Evolutionary conservation across 352 stramenopile species (phyloP).

Genomic region (Thraustochytrium striatum): DNA sequence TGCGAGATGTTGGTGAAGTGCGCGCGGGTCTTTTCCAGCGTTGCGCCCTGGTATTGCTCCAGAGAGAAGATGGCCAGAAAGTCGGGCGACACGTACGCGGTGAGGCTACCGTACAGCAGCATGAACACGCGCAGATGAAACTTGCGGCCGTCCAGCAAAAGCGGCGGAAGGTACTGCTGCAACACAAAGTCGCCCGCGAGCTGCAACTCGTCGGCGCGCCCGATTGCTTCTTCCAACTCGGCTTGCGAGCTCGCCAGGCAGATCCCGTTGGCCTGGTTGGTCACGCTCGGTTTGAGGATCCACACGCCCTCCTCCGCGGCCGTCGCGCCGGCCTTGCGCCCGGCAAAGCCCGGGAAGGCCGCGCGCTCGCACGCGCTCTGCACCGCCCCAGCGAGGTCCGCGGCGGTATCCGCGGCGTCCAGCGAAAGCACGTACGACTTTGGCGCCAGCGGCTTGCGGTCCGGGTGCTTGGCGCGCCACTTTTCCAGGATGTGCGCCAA

Average conservation of each 20-base stretch:
- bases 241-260: neutral
- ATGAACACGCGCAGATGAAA: conserved; percentile 50
- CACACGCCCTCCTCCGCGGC: neutral
- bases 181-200: conserved; percentile 45
- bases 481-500: conserved; percentile 48
- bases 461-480: conserved; percentile 41
- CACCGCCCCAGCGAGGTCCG: too few species aligned
- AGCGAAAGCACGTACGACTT: conserved; percentile 39
- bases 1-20: conserved; percentile 47
- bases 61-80: conserved; percentile 49
- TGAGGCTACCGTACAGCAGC: conserved; percentile 40
- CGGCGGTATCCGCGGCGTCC: neutral
- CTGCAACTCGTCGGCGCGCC: conserved; percentile 43
- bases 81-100: conserved; percentile 39
- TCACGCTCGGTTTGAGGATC: conserved; percentile 49
- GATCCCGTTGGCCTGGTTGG: conserved; percentile 50
- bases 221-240: neutral
- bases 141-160: conserved; percentile 45
- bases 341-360: neutral
- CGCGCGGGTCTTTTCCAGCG: conserved; percentile 32
- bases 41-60: conserved; percentile 4
- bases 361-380: too few species aligned
- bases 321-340: neutral
- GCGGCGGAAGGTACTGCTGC: conserved; percentile 42
- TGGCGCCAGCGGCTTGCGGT: neutral